Base-by-base conservation (phyloP, 2,329 filamentous ascomycete species). In the Cladosporium sp. region DNA sequence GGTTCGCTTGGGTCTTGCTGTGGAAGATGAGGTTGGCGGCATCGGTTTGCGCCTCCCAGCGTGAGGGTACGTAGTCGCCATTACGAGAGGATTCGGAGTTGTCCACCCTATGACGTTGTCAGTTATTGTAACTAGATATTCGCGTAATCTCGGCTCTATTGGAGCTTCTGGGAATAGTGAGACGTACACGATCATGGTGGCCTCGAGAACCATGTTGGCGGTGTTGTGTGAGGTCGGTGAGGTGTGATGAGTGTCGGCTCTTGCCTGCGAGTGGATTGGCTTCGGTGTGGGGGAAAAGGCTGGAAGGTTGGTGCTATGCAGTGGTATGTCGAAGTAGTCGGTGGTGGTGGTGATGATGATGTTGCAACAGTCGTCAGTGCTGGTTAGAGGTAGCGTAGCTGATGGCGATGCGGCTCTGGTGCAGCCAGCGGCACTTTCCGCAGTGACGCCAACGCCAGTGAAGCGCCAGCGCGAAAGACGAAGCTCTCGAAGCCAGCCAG, bases 61-160 rank as follows among this genome's bases (percentile, higher is more conserved):
- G 89, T 72, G 93, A 96, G 66, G 95, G 94, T 76, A 88, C 83
- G 77, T 90, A 90, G 80, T 99, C 95, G 77, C 96, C 95, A 82
- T 99, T 99, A 78, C 95, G 89, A 84, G 92, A 96, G 83, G 91
- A 93, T 84, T 99, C 95, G 84, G 93, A 97, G 86, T 98, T 99
- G 86, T 99, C 95, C 76, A 98, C 92, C 79, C 88, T 89, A 58
- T 23, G 11, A 73, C 2, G 2, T 14, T 2, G 12, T 59, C 23
- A 59, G 56, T 26, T 10, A n/a, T 33, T 46, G 23, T 5, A 18
- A 2, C 16, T 31, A n/a, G 5, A 31, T 14, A 21, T 40, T 3
- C n/a, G n/a, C n/a, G 31, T 33, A 7, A 5, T 21, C 8, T 33
- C 28, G 8, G 8, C 26, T 55, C 28, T 21, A 8, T 12, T 14